Percentiles rank a stretch among this genome's conserved stretches.
Evolutionary conservation across 495 filamentous ascomycete species (phyloP).

Genomic region (Trichoderma virens): DNA sequence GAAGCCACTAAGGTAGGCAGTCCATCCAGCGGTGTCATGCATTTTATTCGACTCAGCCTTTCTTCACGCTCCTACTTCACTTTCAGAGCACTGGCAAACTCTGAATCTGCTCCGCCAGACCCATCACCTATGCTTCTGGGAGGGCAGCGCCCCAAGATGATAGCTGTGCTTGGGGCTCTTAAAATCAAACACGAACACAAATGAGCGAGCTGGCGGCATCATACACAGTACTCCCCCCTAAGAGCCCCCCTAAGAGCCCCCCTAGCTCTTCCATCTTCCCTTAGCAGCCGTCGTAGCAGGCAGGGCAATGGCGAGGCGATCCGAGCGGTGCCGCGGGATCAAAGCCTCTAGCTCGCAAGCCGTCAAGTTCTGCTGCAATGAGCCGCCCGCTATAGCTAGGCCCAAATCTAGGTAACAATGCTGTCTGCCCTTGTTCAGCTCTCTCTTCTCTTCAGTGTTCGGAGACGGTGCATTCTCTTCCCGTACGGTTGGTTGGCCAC

Average conservation of each 20-base stretch:
- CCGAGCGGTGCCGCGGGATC: slow-evolving; percentile 1
- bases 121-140: background rate
- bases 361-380: background rate
- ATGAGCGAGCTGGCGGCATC: too few relatives aligned
- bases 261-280: background rate
- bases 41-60: background rate
- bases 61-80: background rate
- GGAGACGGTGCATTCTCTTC: background rate
- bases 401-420: background rate
- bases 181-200: background rate
- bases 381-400: background rate
- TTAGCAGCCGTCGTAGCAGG: background rate
- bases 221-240: background rate
- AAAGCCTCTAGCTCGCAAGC: background rate
- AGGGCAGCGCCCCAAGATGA: background rate
- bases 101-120: background rate
- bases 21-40: background rate
- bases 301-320: background rate
- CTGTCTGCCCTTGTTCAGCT: background rate
- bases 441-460: background rate
- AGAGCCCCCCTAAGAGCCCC: background rate
- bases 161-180: background rate
- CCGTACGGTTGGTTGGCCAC: background rate
- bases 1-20: background rate
- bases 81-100: background rate